Evolutionary conservation across 225 moss, liverwort and hornwort species (phyloP).

Genomic region (Neckera pumila): DNA sequence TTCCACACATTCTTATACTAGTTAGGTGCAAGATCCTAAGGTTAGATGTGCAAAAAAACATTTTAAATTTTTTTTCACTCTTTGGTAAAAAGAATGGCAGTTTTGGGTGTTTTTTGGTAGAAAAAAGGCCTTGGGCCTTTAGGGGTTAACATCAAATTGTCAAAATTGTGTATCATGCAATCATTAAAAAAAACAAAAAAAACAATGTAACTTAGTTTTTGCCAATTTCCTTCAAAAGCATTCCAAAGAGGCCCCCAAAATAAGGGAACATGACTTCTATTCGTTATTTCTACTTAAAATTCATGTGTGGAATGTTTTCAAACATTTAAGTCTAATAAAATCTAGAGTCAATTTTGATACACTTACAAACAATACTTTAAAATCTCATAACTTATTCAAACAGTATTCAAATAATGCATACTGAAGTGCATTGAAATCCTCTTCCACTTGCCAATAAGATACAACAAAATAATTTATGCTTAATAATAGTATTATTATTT

Average conservation of each 20-base stretch:
- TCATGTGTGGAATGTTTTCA: background rate
- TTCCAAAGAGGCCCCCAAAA: accelerated
- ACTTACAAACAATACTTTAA: no score
- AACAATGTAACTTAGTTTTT: background rate
- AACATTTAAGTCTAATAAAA: accelerated
- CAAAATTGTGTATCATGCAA: background rate
- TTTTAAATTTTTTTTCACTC: no score
- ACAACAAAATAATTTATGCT: no score
- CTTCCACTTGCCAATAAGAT: background rate
- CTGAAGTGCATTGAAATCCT: background rate
- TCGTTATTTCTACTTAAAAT: background rate
- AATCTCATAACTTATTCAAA: background rate
- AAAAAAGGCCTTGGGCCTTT: no score
- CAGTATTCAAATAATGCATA: accelerated
- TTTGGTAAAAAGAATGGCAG: no score
- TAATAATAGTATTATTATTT: no score
- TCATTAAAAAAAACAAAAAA: background rate
- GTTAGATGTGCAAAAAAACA: no score
- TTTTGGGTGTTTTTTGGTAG: no score
- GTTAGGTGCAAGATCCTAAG: no score
- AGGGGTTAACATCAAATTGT: background rate
- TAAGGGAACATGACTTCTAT: background rate
- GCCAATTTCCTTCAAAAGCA: accelerated
- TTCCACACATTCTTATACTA: no score
- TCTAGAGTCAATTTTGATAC: background rate